Percentiles rank a stretch among this genome's conserved stretches.
phyloP scores from a whole-genome alignment of 495 filamentous ascomycete species.

The Xylaria castorea region DNA sequence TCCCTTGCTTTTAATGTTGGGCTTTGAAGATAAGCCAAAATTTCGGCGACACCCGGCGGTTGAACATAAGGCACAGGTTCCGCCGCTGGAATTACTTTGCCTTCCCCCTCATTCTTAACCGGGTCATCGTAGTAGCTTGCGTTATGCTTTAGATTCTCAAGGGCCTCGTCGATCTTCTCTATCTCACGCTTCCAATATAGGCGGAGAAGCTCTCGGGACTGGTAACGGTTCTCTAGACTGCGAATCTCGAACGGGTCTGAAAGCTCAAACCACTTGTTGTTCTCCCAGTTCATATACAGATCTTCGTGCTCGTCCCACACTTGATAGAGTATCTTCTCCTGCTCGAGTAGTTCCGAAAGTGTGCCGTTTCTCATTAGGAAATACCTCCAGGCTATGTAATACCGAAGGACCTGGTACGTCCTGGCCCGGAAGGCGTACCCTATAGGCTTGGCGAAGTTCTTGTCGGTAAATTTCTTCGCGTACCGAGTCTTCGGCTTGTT shows the following conservation, averaged over 20 bases:
- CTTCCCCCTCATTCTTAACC: not conserved
- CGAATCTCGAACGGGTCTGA: not conserved
- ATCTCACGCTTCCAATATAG: not conserved
- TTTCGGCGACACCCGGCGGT: not conserved
- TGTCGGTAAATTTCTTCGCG: not conserved
- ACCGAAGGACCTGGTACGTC: not conserved
- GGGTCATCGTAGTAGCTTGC: not conserved
- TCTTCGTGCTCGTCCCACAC: slow-evolving; percentile 28
- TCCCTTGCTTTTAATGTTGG: not conserved
- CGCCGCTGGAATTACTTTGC: not conserved
- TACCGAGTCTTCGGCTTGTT: not conserved
- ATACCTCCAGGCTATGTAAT: slow-evolving; percentile 1
- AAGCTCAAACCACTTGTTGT: slow-evolving; percentile 25
- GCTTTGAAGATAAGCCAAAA: not conserved
- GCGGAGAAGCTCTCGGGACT: not conserved
- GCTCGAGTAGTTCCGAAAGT: slow-evolving; percentile 9
- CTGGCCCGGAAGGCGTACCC: slow-evolving; percentile 25
- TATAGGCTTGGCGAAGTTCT: slow-evolving; percentile 10
- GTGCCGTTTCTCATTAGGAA: not conserved
- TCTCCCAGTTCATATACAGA: slow-evolving; percentile 32
- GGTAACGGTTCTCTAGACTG: slow-evolving; percentile 8
- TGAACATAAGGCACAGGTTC: not conserved
- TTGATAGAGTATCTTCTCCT: not conserved
- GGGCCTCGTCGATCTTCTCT: not conserved
- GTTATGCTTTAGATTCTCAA: not conserved